phyloP scores from a whole-genome alignment of 1,284 basidiomycete species.

The Grifola frondosa region DNA sequence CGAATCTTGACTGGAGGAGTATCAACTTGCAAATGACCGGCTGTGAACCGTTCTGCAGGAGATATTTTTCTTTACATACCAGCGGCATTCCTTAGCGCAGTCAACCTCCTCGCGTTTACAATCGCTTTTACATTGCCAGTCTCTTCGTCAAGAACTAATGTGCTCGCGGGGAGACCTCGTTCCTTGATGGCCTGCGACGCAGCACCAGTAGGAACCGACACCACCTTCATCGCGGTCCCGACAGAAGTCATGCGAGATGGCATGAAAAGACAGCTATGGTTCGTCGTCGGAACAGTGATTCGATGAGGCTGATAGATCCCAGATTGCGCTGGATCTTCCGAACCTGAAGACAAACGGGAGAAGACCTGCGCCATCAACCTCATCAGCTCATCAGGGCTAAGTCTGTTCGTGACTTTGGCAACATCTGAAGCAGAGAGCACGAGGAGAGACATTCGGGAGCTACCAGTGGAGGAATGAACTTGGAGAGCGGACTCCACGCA shows the following conservation, averaged over 20 bases:
- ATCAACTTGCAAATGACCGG: too few species aligned
- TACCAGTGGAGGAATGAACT: neutral
- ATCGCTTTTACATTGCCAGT: conserved; percentile 69
- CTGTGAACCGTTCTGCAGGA: too few species aligned
- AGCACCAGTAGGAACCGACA: conserved; percentile 56
- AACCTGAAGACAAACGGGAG: conserved; percentile 28
- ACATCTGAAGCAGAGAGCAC: conserved; percentile 55
- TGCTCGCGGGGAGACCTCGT: conserved; percentile 73
- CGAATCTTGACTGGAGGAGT: too few species aligned
- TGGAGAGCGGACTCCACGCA: too few species aligned
- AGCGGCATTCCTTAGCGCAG: conserved; percentile 79
- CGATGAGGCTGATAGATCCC: conserved; percentile 48
- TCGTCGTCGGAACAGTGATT: conserved; percentile 42
- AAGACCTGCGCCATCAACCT: conserved; percentile 56
- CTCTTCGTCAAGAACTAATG: conserved; percentile 70
- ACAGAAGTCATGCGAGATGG: conserved; percentile 53
- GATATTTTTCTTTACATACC: too few species aligned
- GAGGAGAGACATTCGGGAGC: conserved; percentile 42
- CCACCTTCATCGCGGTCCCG: conserved; percentile 69
- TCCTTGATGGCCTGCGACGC: conserved; percentile 31
- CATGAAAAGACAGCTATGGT: conserved; percentile 69
- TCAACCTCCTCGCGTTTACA: conserved; percentile 74
- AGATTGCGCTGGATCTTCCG: conserved; percentile 9
- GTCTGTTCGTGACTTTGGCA: conserved; percentile 38
- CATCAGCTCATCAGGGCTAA: conserved; percentile 47